Percentiles rank a stretch among this genome's conserved stretches.
Evolutionary conservation across 2,329 filamentous ascomycete genomes (phyloP).

Genomic region (Periconia sp.): DNA sequence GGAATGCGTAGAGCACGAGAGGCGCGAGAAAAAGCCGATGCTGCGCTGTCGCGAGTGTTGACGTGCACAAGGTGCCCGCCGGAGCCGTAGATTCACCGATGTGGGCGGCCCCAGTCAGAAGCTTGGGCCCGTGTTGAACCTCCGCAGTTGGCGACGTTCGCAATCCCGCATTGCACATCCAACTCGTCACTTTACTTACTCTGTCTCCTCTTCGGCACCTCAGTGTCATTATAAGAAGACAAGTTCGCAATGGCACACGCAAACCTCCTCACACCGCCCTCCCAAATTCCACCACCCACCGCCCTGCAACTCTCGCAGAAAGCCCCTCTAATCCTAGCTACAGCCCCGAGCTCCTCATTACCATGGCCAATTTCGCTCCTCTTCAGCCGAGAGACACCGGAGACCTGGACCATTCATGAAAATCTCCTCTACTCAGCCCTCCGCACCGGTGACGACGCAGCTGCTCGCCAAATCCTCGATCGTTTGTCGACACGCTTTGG

Average conservation of each 20-base stretch:
- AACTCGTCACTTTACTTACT: not conserved
- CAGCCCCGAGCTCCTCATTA: slow-evolving; percentile 48
- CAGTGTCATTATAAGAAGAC: not conserved
- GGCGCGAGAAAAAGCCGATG: not conserved
- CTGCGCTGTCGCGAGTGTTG: slow-evolving; percentile 6
- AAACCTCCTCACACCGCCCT: slow-evolving; percentile 50
- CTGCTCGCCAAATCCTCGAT: slow-evolving; percentile 77
- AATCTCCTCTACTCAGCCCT: slow-evolving; percentile 85
- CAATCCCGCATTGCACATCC: not conserved
- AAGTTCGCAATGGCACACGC: slow-evolving; percentile 32
- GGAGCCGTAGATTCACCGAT: slow-evolving; percentile 26
- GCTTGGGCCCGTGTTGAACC: slow-evolving; percentile 6
- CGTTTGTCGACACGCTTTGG: slow-evolving; percentile 83
- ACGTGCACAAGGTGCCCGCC: slow-evolving; percentile 22
- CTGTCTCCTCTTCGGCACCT: not conserved
- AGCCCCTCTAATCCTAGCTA: slow-evolving; percentile 48
- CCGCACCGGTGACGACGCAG: slow-evolving; percentile 79
- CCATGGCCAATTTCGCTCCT: slow-evolving; percentile 60
- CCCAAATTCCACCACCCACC: slow-evolving; percentile 44
- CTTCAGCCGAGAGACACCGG: slow-evolving; percentile 69
- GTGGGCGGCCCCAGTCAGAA: slow-evolving; percentile 5
- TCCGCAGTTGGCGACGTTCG: not conserved
- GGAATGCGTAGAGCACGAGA: not conserved
- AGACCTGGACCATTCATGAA: slow-evolving; percentile 85
- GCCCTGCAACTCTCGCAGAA: slow-evolving; percentile 56